phyloP scores from a whole-genome alignment of 1,284 basidiomycete species.

The Heimioporus punctisporus region DNA sequence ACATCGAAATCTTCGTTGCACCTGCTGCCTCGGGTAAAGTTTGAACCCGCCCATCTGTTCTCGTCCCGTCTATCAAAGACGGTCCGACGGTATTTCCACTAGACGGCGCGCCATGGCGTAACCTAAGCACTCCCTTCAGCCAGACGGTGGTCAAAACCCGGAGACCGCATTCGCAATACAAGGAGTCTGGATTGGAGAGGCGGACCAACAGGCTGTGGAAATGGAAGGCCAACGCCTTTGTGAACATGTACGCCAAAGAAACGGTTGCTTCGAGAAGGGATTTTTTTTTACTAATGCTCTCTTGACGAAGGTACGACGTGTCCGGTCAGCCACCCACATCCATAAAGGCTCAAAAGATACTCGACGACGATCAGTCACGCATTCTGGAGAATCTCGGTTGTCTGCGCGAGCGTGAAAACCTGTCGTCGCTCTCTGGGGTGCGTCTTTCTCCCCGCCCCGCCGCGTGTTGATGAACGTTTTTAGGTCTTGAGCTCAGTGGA shows the following conservation, averaged over 20 bases:
- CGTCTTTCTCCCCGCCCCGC: slow-evolving; percentile 8
- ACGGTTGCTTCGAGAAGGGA: too few relatives aligned
- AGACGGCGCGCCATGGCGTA: slow-evolving; percentile 79
- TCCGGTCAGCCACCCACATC: slow-evolving; percentile 62
- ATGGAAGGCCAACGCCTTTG: slow-evolving; percentile 74
- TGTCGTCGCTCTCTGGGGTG: slow-evolving; percentile 74
- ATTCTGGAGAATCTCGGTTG: slow-evolving; percentile 73
- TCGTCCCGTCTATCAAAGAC: slow-evolving; percentile 76
- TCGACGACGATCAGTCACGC: slow-evolving; percentile 66
- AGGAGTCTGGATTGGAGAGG: slow-evolving; percentile 72
- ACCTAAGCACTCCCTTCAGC: slow-evolving; percentile 70
- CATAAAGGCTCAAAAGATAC: slow-evolving; percentile 53
- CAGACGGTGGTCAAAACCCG: slow-evolving; percentile 61
- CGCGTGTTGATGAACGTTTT: background rate
- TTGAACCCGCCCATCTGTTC: slow-evolving; percentile 67
- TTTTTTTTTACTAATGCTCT: too few relatives aligned
- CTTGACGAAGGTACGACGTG: slow-evolving; percentile 69
- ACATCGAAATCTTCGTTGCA: slow-evolving; percentile 68
- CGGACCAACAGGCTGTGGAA: slow-evolving; percentile 73
- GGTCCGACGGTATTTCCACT: slow-evolving; percentile 74
- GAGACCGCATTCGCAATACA: slow-evolving; percentile 53
- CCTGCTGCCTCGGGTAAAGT: slow-evolving; percentile 59
- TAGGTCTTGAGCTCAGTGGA: slow-evolving; percentile 69
- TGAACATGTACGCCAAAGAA: slow-evolving; percentile 78
- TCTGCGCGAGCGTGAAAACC: slow-evolving; percentile 65